Percentiles rank a stretch among this genome's conserved stretches.
phyloP scores from a whole-genome alignment of 257 asterid genomes.

The Solanum sitiens region DNA sequence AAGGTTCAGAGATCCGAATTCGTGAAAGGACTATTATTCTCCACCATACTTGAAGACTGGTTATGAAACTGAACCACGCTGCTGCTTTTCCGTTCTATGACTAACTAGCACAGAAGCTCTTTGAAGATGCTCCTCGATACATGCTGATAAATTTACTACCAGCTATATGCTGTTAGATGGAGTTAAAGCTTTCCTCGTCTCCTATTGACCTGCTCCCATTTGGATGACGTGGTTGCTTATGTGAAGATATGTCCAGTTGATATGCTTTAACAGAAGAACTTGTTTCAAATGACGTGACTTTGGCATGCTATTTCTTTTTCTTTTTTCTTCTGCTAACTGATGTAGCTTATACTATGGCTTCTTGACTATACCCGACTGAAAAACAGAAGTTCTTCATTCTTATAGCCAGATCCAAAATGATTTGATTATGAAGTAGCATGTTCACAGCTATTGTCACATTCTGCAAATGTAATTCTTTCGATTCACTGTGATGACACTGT shows the following conservation, averaged over 20 bases:
- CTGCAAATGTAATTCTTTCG: background rate
- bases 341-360: background rate
- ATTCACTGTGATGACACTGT: background rate
- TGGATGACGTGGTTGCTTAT: background rate
- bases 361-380: background rate
- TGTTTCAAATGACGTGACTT: background rate
- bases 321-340: background rate
- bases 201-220: background rate
- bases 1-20: slow-evolving; percentile 17
- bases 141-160: background rate
- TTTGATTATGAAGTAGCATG: background rate
- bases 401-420: background rate
- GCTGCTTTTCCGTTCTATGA: background rate
- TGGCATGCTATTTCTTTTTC: background rate
- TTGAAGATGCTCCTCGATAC: background rate
- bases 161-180: background rate
- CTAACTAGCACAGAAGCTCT: background rate
- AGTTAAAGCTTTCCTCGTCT: background rate
- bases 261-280: background rate
- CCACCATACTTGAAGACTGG: slow-evolving; percentile 15
- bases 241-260: background rate
- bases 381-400: background rate
- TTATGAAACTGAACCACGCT: background rate
- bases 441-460: background rate
- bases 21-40: slow-evolving; percentile 14